Evolutionary conservation across 176 grass and related monocot species (phyloP).

Genomic region (Juncus effusus): DNA sequence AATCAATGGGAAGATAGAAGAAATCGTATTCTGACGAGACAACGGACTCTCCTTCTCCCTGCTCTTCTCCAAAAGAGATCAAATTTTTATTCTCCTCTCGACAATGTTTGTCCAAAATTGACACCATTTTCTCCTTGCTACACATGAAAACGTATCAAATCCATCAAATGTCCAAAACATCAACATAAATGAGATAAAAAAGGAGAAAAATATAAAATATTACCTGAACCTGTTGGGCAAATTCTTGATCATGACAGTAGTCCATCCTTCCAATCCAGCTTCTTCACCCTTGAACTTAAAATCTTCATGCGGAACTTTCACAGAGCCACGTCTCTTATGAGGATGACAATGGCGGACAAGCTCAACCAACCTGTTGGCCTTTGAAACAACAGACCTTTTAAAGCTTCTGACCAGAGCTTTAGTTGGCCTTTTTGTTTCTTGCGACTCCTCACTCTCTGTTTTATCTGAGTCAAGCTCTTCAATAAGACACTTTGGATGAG

Average conservation of each 20-base stretch:
- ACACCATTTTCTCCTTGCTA: slow-evolving; percentile 35
- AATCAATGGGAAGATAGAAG: slow-evolving; percentile 63
- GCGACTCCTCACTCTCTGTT: not conserved
- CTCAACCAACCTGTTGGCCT: not conserved
- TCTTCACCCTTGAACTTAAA: not conserved
- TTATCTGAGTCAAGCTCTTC: not conserved
- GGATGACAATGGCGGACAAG: not conserved
- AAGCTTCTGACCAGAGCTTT: not conserved
- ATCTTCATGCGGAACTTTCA: not conserved
- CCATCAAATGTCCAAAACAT: not conserved
- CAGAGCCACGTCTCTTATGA: not conserved
- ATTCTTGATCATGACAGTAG: slow-evolving; percentile 53
- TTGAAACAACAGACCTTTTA: not conserved
- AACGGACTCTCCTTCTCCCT: not conserved
- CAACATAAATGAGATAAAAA: not conserved
- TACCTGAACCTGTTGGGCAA: slow-evolving; percentile 46
- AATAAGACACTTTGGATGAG: not conserved
- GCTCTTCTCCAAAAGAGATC: not conserved
- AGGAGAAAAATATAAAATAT: not conserved
- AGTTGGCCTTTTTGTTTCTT: not conserved
- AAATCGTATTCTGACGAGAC: slow-evolving; percentile 48
- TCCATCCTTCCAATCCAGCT: not conserved
- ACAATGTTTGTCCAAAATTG: slow-evolving; percentile 46
- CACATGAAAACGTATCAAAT: not conserved
- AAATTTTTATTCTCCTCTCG: slow-evolving; percentile 29